Conservation (phyloP, 176 grass and related monocot genomes). For the Eleusine indica region DNA sequence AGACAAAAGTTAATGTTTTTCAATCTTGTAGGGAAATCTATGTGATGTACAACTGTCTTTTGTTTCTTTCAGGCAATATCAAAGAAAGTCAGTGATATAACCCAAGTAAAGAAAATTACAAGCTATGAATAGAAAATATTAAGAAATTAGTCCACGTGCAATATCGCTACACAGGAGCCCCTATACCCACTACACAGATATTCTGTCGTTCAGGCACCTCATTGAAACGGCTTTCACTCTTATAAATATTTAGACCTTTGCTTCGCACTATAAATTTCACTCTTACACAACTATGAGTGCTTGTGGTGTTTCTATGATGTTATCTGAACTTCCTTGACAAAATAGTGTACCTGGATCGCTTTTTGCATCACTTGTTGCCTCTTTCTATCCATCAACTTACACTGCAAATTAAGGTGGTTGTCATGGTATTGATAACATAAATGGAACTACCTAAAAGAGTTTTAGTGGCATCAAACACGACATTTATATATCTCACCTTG, state of each 20-base stretch:
- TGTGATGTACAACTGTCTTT: not conserved
- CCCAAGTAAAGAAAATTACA: no score
- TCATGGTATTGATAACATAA: conserved; percentile 5
- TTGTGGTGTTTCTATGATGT: not conserved
- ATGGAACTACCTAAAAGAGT: not conserved
- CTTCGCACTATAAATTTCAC: not conserved
- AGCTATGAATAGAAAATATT: conserved; percentile 14
- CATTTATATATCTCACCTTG: conserved; percentile 51
- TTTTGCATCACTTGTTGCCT: conserved; percentile 57
- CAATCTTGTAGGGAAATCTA: not conserved
- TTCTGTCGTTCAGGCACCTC: not conserved
- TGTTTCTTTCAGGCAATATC: not conserved
- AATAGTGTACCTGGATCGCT: conserved; percentile 51
- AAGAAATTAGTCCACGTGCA: not conserved
- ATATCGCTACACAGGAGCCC: not conserved
- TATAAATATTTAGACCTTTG: conserved; percentile 2
- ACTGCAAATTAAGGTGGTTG: conserved; percentile 37
- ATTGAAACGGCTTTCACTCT: not conserved
- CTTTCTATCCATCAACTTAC: conserved; percentile 49
- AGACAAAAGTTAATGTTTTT: not conserved
- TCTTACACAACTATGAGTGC: not conserved
- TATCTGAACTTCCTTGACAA: conserved; percentile 7
- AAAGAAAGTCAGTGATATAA: not conserved
- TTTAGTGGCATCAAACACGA: not conserved
- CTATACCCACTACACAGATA: not conserved